Base-by-base conservation (phyloP, 805 yeast genomes). In the Peterozyma toletana region DNA sequence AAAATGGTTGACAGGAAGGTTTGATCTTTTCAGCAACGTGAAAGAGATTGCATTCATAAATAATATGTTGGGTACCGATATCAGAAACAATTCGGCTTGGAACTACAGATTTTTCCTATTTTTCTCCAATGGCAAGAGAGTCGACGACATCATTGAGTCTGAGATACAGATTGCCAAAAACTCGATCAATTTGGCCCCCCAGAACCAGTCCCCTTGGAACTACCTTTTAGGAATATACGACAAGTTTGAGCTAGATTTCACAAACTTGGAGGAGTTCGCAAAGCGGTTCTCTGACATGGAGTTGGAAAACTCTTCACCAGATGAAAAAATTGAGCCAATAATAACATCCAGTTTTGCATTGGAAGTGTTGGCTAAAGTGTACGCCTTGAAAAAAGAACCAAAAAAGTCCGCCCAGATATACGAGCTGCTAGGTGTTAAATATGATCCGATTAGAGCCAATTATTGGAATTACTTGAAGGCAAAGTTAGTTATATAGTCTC, bases 41-140 rank as follows among this genome's bases (percentile, higher is more conserved):
- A 58, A 62, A 33, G 95, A 88, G 56, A 49, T 80, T 13, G 56
- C 54, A 5, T 83, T 76, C 55, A 71, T 77, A 0, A 67, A 72
- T 4, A 45, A 49, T 17, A 63, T 75, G 53, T 60, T 91, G 3
- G 59, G 60, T 2, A 55, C 64, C 9, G 99, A 93, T 60, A 76
- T 86, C 9, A 69, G 88, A 53, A 93, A 93, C 64, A 93, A 93
- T 60, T 84, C 95, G 41, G 96, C 95, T 1, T 93, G 99, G 99
- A 76, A 80, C 47, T 95, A 86, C 62, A 71, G 97, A 43, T 85
- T 69, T 64, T 86, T 82, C 51, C 61, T 84, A 10, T 52, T 70
- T 35, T 64, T 66, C 42, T 60, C 62, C 2, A 44, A 48, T 14
- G 44, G 44, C 31, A 48, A 56, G 10, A 39, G 50, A 33, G 27